Conservation (phyloP, 495 filamentous ascomycete species). For the Lophiotrema nucula region DNA sequence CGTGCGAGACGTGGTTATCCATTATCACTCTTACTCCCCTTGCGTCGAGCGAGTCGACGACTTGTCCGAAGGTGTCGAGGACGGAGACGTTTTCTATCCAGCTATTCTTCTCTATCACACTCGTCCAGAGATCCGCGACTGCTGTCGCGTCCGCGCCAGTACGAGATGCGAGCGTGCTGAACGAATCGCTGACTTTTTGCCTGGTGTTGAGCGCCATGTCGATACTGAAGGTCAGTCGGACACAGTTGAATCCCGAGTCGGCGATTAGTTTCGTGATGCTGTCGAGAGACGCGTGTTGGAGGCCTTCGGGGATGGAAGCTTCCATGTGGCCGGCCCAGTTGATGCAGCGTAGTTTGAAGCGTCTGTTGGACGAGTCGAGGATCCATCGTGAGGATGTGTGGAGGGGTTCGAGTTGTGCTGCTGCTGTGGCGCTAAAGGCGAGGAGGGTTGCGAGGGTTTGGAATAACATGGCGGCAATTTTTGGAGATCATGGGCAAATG, state of each 20-base stretch:
- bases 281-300: slow-evolving; percentile 48
- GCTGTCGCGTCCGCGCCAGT: slow-evolving; percentile 37
- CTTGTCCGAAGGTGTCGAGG: slow-evolving; percentile 42
- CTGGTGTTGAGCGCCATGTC: slow-evolving; percentile 50
- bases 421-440: not conserved
- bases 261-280: slow-evolving; percentile 47
- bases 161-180: slow-evolving; percentile 41
- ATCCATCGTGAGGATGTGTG: slow-evolving; percentile 52
- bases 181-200: slow-evolving; percentile 43
- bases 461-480: not conserved
- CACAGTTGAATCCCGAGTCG: slow-evolving; percentile 52
- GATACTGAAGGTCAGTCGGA: slow-evolving; percentile 53
- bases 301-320: slow-evolving; percentile 50
- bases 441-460: not conserved
- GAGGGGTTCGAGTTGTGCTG: slow-evolving; percentile 38
- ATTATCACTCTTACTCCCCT: slow-evolving; percentile 48
- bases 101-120: slow-evolving; percentile 45
- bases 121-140: slow-evolving; percentile 40
- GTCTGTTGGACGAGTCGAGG: slow-evolving; percentile 46
- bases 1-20: slow-evolving; percentile 53
- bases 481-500: not conserved
- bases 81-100: slow-evolving; percentile 41
- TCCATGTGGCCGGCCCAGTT: slow-evolving; percentile 52
- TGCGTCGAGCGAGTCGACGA: slow-evolving; percentile 46
- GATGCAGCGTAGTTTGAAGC: slow-evolving; percentile 53